Evolutionary conservation across 345 rosid genomes (phyloP).

Genomic region (Sonneratia caseolaris): DNA sequence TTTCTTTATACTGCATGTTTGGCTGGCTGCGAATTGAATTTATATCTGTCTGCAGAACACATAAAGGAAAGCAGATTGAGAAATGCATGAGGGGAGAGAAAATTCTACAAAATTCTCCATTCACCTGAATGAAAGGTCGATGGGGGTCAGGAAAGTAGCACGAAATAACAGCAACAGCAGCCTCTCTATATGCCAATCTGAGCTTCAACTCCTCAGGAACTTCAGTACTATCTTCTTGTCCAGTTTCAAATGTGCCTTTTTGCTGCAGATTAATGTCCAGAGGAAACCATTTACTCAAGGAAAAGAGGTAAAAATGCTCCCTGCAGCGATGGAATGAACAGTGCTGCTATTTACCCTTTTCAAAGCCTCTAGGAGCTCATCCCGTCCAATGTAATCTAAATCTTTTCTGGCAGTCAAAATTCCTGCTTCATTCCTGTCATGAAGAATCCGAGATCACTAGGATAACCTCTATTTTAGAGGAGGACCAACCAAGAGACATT

Average conservation of each 20-base stretch:
- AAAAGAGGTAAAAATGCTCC: not conserved
- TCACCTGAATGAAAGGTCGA: constrained; percentile 62
- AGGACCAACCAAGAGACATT: not conserved
- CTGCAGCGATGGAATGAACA: constrained; percentile 6
- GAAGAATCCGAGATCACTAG: constrained; percentile 20
- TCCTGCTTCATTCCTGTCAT: constrained; percentile 88
- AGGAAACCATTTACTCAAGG: constrained; percentile 14
- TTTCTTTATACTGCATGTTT: constrained; percentile 54
- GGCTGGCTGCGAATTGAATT: constrained; percentile 69
- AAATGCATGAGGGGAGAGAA: constrained; percentile 8
- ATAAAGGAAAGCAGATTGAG: constrained; percentile 7
- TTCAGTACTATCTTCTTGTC: constrained; percentile 82
- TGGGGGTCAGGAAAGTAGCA: constrained; percentile 80
- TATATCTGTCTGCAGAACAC: constrained; percentile 65
- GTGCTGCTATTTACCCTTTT: constrained; percentile 49
- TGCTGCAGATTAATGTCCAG: constrained; percentile 42
- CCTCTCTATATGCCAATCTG: constrained; percentile 91
- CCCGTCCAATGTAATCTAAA: constrained; percentile 72
- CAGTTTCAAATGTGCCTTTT: constrained; percentile 91
- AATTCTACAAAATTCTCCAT: constrained; percentile 1
- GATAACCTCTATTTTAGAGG: constrained; percentile 1
- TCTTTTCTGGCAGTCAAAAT: constrained; percentile 96
- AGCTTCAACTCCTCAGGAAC: constrained; percentile 75
- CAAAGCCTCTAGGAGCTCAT: constrained; percentile 86
- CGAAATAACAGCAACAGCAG: constrained; percentile 87